These are phyloP conservation scores for Meyerozyma carpophila DNA, from an alignment of 1,139 yeast species.

Conservation along the genomic window DNA sequence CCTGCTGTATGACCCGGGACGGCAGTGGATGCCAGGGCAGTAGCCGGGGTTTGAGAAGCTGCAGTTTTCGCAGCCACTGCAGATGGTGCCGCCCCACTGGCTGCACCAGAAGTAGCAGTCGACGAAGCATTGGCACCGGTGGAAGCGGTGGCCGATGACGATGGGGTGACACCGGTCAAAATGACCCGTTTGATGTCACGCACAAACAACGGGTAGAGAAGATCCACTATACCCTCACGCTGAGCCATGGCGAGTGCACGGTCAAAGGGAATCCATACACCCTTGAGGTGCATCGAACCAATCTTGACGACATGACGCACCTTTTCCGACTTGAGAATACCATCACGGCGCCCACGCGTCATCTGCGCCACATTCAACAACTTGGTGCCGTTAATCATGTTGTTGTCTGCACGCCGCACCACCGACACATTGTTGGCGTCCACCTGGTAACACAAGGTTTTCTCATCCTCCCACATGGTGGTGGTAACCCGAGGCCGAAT, in stretches of 20 bases:
- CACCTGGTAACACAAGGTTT: slow-evolving; percentile 46
- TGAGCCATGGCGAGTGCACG: slow-evolving; percentile 49
- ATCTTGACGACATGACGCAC: slow-evolving; percentile 41
- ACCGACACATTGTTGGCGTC: slow-evolving; percentile 40
- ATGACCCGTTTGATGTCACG: slow-evolving; percentile 44
- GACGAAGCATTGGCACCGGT: slow-evolving; percentile 8
- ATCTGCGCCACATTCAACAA: slow-evolving; percentile 51
- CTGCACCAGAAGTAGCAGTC: slow-evolving; percentile 8
- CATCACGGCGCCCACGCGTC: slow-evolving; percentile 55
- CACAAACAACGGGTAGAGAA: slow-evolving; percentile 44
- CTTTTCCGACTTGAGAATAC: slow-evolving; percentile 46
- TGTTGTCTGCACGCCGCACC: slow-evolving; percentile 47
- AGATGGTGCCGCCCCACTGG: slow-evolving; percentile 8
- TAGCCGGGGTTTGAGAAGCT: slow-evolving; percentile 4
- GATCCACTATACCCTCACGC: slow-evolving; percentile 37
- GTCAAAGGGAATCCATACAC: slow-evolving; percentile 54
- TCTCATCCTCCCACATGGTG: slow-evolving; percentile 46
- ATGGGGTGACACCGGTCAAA: slow-evolving; percentile 47
- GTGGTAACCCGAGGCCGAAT: slow-evolving; percentile 34
- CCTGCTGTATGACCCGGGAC: slow-evolving; percentile 9
- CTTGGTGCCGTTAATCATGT: slow-evolving; percentile 52
- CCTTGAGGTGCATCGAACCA: slow-evolving; percentile 52
- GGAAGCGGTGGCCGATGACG: slow-evolving; percentile 7
- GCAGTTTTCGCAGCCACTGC: slow-evolving; percentile 2
- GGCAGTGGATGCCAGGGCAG: slow-evolving; percentile 9